phyloP scores from a whole-genome alignment of 192 early-diverging fungal genomes.

The Rhizoclosmatium sp. region DNA sequence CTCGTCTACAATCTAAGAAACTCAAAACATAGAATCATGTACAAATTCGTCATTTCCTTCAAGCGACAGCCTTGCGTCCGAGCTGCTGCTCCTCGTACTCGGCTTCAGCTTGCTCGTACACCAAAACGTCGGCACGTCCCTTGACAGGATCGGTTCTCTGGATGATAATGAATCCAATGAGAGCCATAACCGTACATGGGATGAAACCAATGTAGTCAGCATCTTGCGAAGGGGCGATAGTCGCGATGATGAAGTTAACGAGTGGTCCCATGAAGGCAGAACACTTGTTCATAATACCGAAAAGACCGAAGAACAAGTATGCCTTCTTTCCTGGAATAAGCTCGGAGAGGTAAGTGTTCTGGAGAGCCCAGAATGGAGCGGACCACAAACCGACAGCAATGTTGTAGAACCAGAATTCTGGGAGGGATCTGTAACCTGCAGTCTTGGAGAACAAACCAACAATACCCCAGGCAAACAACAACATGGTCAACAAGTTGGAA shows the following conservation, averaged over 20 bases:
- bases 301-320: conserved; percentile 52
- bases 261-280: conserved; percentile 50
- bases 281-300: conserved; percentile 49
- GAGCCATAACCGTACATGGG: not conserved
- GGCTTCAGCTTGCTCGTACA: conserved; percentile 21
- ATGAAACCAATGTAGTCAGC: conserved; percentile 12
- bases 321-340: conserved; percentile 46
- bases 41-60: too few relatives aligned
- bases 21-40: too few relatives aligned
- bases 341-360: conserved; percentile 51
- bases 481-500: conserved; percentile 38
- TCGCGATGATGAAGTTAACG: conserved; percentile 25
- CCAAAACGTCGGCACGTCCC: not conserved
- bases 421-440: conserved; percentile 25
- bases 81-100: not conserved
- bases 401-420: conserved; percentile 42
- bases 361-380: conserved; percentile 48
- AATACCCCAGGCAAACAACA: conserved; percentile 45
- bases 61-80: too few relatives aligned
- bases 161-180: conserved; percentile 6
- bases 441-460: conserved; percentile 32
- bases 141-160: conserved; percentile 9
- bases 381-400: conserved; percentile 40
- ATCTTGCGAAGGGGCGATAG: not conserved
- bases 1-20: too few relatives aligned